Percentiles rank a stretch among this genome's conserved stretches.
phyloP scores from a whole-genome alignment of 257 asterid genomes.

The Osmanthus fragrans region DNA sequence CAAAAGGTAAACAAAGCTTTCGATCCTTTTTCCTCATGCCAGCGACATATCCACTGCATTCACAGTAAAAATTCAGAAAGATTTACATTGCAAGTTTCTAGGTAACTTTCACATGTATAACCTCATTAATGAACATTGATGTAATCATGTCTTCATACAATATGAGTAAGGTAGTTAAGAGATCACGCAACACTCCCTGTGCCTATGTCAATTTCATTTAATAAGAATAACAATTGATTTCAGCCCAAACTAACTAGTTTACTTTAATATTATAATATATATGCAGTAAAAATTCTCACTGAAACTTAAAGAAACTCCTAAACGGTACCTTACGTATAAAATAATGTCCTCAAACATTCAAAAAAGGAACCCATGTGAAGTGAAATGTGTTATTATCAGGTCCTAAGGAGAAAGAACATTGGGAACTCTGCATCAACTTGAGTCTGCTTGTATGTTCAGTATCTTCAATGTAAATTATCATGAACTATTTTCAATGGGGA shows the following conservation, averaged over 20 bases:
- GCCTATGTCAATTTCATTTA: neutral
- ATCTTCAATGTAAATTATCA: neutral
- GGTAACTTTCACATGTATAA: slow-evolving; percentile 1
- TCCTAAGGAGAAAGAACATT: neutral
- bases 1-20: slow-evolving; percentile 47
- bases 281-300: neutral
- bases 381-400: neutral
- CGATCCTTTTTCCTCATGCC: slow-evolving; percentile 55
- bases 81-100: neutral
- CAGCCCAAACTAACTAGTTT: neutral
- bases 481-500: neutral
- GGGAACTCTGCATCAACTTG: neutral
- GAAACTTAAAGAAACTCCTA: neutral
- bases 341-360: neutral
- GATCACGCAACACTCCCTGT: neutral
- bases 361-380: neutral
- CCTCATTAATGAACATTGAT: neutral
- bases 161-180: neutral
- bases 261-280: too few species aligned
- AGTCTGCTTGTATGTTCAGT: neutral
- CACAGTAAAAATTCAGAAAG: slow-evolving; percentile 23
- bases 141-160: neutral
- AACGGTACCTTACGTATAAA: neutral
- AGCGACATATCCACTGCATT: slow-evolving; percentile 62
- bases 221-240: neutral